Evolutionary conservation across 441 rosid genomes (phyloP).

Genomic region (Macaranga tanarius): DNA sequence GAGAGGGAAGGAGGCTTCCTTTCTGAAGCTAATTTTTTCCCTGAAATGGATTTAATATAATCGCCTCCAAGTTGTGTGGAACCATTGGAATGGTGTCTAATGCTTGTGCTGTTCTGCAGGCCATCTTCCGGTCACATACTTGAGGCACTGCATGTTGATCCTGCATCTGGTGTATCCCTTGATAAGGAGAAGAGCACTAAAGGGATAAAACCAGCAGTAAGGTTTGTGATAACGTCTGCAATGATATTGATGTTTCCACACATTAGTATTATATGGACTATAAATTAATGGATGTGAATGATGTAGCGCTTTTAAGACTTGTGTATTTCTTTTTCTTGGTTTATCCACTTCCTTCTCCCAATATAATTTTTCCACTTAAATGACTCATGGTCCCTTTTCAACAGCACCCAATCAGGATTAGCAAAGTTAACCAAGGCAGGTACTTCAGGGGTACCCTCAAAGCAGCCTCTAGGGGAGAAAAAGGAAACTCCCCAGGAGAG

Average conservation of each 20-base stretch:
- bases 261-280: background rate
- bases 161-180: conserved; percentile 85
- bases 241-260: background rate
- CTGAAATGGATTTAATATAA: conserved; percentile 34
- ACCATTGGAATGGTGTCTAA: conserved; percentile 37
- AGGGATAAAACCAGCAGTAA: conserved; percentile 54
- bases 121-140: conserved; percentile 76
- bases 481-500: conserved; percentile 98
- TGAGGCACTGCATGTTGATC: conserved; percentile 96
- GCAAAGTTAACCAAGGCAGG: conserved; percentile 77
- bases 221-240: conserved; percentile 42
- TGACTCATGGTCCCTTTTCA: conserved; percentile 16
- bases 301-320: background rate
- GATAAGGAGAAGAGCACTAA: conserved; percentile 75
- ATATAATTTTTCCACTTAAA: background rate
- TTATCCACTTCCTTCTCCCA: background rate
- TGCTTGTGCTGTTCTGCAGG: conserved; percentile 63
- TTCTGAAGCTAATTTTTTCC: conserved; percentile 43
- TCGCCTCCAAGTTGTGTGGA: conserved; percentile 30
- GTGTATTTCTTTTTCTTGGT: background rate
- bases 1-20: conserved; percentile 60
- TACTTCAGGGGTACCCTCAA: conserved; percentile 49
- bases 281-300: background rate
- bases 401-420: conserved; percentile 65
- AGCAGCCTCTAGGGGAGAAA: conserved; percentile 65